Conservation (phyloP, 148 eudicot genomes). For the Linanthus parryae region DNA sequence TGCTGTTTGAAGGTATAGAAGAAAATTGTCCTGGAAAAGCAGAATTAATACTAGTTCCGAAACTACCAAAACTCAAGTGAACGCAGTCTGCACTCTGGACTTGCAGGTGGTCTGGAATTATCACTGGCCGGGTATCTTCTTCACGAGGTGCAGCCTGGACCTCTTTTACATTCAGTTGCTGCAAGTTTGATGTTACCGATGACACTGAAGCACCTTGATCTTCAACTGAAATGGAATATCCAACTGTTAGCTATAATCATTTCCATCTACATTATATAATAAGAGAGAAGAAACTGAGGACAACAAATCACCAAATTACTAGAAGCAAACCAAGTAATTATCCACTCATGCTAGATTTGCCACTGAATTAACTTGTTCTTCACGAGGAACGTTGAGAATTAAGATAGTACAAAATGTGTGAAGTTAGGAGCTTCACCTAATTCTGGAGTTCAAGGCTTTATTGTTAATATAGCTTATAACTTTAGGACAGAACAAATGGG, state of each 20-base stretch:
- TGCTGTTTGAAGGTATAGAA: conserved; percentile 30
- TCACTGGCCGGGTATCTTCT: conserved; percentile 61
- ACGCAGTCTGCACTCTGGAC: conserved; percentile 69
- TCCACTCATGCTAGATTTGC: no score
- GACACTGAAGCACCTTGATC: conserved; percentile 38
- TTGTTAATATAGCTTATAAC: no score
- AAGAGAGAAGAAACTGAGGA: neutral
- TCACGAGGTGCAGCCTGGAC: conserved; percentile 39
- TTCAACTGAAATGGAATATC: conserved; percentile 45
- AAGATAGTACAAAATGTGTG: no score
- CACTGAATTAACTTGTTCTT: no score
- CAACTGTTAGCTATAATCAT: no score
- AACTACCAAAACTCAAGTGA: conserved; percentile 91
- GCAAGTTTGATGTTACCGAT: conserved; percentile 52
- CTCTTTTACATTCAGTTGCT: conserved; percentile 50
- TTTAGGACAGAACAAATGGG: no score
- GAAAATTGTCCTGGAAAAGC: conserved; percentile 41
- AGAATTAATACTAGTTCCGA: conserved; percentile 47
- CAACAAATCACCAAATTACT: no score
- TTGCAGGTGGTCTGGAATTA: conserved; percentile 75
- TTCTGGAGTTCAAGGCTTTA: no score
- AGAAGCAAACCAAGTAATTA: no score
- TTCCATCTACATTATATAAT: neutral
- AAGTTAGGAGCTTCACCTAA: no score
- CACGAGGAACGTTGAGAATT: no score